Evolutionary conservation across 345 rosid species (phyloP).

Genomic region (Pelargonium nanum): DNA sequence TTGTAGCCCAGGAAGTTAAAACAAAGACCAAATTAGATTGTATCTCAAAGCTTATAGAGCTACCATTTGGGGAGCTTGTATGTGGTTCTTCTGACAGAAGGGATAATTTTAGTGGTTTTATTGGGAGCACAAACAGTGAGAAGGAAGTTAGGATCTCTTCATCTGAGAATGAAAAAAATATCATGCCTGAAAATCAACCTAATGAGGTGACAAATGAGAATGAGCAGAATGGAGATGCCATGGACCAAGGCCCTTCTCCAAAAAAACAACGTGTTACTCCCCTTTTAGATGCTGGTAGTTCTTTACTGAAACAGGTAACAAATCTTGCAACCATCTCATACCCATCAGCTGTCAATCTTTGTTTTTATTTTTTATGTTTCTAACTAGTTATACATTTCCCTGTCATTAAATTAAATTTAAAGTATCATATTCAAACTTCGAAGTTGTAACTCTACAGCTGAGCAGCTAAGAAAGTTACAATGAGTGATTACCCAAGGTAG

Average conservation of each 20-base stretch:
- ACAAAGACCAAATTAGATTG: slow-evolving; percentile 73
- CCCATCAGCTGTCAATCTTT: background rate
- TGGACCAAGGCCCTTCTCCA: slow-evolving; percentile 37
- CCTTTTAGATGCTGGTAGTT: slow-evolving; percentile 33
- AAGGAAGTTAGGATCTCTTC: slow-evolving; percentile 23
- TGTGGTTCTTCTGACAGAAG: slow-evolving; percentile 35
- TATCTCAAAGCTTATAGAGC: slow-evolving; percentile 72
- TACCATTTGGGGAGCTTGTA: slow-evolving; percentile 73
- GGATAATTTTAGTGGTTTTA: slow-evolving; percentile 15
- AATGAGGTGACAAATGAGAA: slow-evolving; percentile 19
- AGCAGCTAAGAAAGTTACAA: background rate
- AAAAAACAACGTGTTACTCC: slow-evolving; percentile 39
- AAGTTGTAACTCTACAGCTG: background rate
- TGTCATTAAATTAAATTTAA: background rate
- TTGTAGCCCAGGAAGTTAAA: slow-evolving; percentile 63
- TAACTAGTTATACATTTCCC: background rate
- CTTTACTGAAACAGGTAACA: slow-evolving; percentile 75
- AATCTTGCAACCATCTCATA: background rate
- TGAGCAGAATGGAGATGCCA: slow-evolving; percentile 33
- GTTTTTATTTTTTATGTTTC: background rate
- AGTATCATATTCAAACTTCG: background rate
- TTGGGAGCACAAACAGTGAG: slow-evolving; percentile 12
- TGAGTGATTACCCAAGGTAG: background rate
- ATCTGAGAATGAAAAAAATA: slow-evolving; percentile 21
- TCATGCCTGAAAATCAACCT: slow-evolving; percentile 23